These are phyloP conservation scores for Colletotrichum sp. DNA, from an alignment of 2,329 filamentous ascomycete genomes.

Conservation along the genomic window DNA sequence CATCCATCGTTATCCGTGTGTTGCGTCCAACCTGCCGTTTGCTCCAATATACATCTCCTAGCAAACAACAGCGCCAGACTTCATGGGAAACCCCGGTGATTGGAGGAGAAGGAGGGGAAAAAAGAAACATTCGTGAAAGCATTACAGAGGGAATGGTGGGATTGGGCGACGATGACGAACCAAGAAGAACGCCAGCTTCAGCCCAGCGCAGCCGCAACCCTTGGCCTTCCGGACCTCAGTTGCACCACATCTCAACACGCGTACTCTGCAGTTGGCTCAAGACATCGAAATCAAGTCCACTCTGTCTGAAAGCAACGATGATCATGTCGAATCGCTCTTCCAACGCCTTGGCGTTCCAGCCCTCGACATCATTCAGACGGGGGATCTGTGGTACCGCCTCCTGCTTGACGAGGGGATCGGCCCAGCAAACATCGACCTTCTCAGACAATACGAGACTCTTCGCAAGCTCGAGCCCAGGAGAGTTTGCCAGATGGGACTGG, in stretches of 20 bases:
- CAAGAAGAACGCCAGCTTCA: background rate
- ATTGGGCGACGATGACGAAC: background rate
- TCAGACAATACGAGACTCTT: constrained; percentile 37
- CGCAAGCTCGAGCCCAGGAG: constrained; percentile 48
- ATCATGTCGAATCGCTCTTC: constrained; percentile 44
- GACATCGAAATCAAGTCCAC: constrained; percentile 43
- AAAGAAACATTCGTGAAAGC: background rate
- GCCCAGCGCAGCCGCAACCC: constrained; percentile 1
- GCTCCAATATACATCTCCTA: background rate
- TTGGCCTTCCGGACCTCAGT: background rate
- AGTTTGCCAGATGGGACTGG: constrained; percentile 51
- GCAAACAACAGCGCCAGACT: background rate
- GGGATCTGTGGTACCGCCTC: constrained; percentile 42
- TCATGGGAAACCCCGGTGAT: background rate
- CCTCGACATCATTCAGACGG: constrained; percentile 33
- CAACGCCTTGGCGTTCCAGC: constrained; percentile 42
- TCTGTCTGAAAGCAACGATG: constrained; percentile 47
- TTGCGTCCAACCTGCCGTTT: background rate
- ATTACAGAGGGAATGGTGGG: background rate
- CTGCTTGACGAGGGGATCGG: constrained; percentile 48
- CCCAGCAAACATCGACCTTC: constrained; percentile 46
- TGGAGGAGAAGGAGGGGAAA: background rate
- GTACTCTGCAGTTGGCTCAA: constrained; percentile 36
- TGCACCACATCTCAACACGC: constrained; percentile 44
- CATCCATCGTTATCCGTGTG: background rate